Evolutionary conservation across 2,329 filamentous ascomycete genomes (phyloP).

Genomic region (Diplodia scrobiculata): DNA sequence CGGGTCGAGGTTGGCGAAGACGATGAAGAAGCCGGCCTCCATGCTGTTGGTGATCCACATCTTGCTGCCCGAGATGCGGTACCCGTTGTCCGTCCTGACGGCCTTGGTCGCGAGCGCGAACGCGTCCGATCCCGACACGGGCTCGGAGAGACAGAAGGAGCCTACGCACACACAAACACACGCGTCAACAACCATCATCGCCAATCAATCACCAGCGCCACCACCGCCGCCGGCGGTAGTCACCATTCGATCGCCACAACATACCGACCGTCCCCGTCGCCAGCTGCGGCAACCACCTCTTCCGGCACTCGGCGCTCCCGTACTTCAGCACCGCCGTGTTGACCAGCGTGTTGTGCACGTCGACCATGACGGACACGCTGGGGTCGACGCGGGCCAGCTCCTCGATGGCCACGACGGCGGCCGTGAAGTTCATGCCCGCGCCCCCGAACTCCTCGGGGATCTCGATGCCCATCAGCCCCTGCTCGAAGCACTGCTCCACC

Average conservation of each 20-base stretch:
- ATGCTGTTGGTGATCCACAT: constrained; percentile 99
- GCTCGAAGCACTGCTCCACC: constrained; percentile 93
- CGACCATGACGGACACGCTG: constrained; percentile 89
- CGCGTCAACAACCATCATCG: too few species aligned
- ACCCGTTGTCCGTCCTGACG: constrained; percentile 77
- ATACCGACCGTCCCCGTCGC: constrained; percentile 80
- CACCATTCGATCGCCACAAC: too few species aligned
- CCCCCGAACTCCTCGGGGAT: constrained; percentile 97
- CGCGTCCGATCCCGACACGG: constrained; percentile 89
- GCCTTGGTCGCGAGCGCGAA: constrained; percentile 94
- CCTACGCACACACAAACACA: constrained; percentile 43
- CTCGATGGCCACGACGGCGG: constrained; percentile 94
- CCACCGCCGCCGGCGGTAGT: too few species aligned
- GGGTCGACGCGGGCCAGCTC: constrained; percentile 93
- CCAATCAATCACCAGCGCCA: not conserved
- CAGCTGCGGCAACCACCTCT: constrained; percentile 84
- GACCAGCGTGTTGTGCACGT: constrained; percentile 97
- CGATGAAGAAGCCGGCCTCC: constrained; percentile 93
- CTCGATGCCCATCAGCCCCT: constrained; percentile 95
- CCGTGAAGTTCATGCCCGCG: constrained; percentile 97
- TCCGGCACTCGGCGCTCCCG: constrained; percentile 74
- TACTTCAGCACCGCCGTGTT: constrained; percentile 91
- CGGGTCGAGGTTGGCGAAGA: constrained; percentile 93
- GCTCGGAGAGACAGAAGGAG: constrained; percentile 91
- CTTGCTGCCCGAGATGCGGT: constrained; percentile 86